Base-by-base conservation (phyloP, 140 eudicot species). In the Ambrosia hybrid region DNA sequence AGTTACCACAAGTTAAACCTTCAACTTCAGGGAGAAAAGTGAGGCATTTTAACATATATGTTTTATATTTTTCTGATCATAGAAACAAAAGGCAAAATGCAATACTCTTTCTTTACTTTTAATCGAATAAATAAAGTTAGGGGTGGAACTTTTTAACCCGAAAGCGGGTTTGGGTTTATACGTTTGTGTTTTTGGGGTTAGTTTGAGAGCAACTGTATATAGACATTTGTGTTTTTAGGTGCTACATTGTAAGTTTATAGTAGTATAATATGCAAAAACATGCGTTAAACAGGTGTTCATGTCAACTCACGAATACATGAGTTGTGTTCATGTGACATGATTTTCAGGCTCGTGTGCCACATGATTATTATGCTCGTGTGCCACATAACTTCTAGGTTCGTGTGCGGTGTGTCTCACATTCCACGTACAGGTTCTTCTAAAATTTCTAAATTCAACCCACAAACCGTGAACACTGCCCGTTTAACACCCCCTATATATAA, bases 41-140 rank as follows among this genome's bases (percentile, higher is more conserved):
- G 5, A 57, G 26, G 26, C 38, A 57, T 26, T 17, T 21, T 57
- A 9, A 26, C 14, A 57, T 57, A 21, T 9, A 9, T 5, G 9
- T 26, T 21, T 1, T 57, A 57, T 21, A 21, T 62, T 56, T 62
- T 2, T 37, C 34, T 37, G 68, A 62, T 37, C 68, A 62, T 13
- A 9, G 12, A 62, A 38, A 62, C 26, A 37, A n/a, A 58, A 62
- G 30, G 51, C 43, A 62, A 57, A 62, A 37, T 37, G 68, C n/a
- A 62, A 13, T 21, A 21, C 26, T 21, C 26, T 21, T 21, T 21
- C 26, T 21, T 21, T 21, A 21, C 26, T 21, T 21, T 21, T 21
- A 10, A 58, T 2, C 10, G 12, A 7, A 2, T 39, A 58, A 3
- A 59, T 10, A 33, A 59, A 21, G 1, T 57, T 26, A 21, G 38